phyloP scores from a whole-genome alignment of 2,329 filamentous ascomycete genomes.

The Cryphonectria nitschkei region DNA sequence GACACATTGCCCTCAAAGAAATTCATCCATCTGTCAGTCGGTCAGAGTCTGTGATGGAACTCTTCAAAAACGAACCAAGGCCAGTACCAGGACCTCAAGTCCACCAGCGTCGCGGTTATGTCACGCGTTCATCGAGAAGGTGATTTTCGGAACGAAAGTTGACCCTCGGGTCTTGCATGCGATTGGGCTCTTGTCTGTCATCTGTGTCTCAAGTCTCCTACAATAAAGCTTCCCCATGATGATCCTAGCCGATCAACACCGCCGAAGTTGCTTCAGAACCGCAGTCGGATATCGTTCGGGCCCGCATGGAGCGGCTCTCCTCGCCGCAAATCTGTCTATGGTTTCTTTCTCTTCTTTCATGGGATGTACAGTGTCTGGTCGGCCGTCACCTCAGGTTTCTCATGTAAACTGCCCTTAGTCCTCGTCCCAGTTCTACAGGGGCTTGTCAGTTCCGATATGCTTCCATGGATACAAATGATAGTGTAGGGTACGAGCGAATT shows the following conservation, averaged over 20 bases:
- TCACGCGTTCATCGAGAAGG: neutral
- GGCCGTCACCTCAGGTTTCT: slow-evolving; percentile 11
- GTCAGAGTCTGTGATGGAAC: neutral
- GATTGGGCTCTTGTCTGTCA: slow-evolving; percentile 7
- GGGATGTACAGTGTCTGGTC: slow-evolving; percentile 17
- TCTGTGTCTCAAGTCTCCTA: slow-evolving; percentile 12
- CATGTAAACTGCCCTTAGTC: slow-evolving; percentile 47
- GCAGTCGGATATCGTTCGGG: slow-evolving; percentile 25
- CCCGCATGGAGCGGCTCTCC: slow-evolving; percentile 10
- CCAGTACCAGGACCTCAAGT: neutral
- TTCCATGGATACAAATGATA: neutral
- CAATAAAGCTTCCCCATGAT: slow-evolving; percentile 21
- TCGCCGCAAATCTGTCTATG: slow-evolving; percentile 19
- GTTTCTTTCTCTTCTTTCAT: slow-evolving; percentile 6
- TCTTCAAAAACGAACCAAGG: neutral
- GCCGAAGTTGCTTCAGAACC: slow-evolving; percentile 10
- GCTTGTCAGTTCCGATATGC: slow-evolving; percentile 35
- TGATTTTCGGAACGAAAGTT: neutral
- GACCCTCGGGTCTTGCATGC: neutral
- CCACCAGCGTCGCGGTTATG: neutral
- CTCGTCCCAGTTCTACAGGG: slow-evolving; percentile 63
- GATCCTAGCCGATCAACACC: slow-evolving; percentile 10
- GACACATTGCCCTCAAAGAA: neutral
- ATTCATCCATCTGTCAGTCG: neutral
- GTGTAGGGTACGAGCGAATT: slow-evolving; percentile 46